Evolutionary conservation across 169 alveolate genomes (phyloP).

Genomic region (Condylostoma magnum): DNA sequence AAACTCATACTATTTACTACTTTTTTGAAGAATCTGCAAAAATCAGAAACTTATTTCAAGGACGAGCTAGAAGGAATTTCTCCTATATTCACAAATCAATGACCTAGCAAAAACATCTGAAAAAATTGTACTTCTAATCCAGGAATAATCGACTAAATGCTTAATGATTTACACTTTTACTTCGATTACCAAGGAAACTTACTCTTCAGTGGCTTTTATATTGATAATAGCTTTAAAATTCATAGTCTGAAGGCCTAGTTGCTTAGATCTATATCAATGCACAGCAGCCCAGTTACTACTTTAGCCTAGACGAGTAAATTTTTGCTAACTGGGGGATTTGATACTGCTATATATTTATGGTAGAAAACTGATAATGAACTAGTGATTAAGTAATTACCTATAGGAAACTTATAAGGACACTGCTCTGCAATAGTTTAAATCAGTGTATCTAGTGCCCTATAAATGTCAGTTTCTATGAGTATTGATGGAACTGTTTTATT

Average conservation of each 20-base stretch:
- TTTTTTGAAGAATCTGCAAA: not conserved
- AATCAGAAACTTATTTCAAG: not conserved
- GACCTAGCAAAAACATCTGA: not conserved
- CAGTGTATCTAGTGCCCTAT: not conserved
- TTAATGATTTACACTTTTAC: not conserved
- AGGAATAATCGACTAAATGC: not conserved
- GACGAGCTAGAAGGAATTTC: slow-evolving; percentile 2
- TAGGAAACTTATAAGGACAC: slow-evolving; percentile 1
- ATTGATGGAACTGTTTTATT: not conserved
- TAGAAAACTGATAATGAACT: not conserved
- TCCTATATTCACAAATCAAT: not conserved
- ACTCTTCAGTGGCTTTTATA: slow-evolving; percentile 10
- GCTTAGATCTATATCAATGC: not conserved
- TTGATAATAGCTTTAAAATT: slow-evolving; percentile 27
- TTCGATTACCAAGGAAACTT: not conserved
- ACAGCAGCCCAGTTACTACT: slow-evolving; percentile 21
- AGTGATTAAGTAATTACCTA: not conserved
- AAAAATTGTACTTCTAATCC: not conserved
- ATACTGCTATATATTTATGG: slow-evolving; percentile 21
- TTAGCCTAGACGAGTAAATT: not conserved
- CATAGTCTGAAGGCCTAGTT: not conserved
- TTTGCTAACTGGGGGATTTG: slow-evolving; percentile 26
- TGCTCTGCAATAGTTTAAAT: slow-evolving; percentile 5
- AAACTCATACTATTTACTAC: no score
- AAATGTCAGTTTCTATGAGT: not conserved